Percentiles rank a stretch among this genome's conserved stretches.
Conservation (phyloP, 2,329 filamentous ascomycete genomes). For the Xylariales sp. region DNA sequence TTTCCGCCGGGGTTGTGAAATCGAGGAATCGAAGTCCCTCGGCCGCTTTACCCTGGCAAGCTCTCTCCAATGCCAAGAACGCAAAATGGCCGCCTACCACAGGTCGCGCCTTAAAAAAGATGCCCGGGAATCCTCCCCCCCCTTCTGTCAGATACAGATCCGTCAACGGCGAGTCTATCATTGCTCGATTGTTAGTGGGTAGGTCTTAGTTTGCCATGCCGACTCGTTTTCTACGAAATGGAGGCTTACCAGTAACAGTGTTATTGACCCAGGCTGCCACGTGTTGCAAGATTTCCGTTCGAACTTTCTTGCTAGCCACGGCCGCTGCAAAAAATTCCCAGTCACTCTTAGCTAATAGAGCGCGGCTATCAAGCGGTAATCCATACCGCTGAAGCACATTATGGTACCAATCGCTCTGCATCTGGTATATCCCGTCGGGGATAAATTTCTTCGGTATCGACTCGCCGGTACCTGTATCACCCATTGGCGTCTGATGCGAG, state of each 20-base stretch:
- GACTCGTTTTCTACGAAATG: neutral
- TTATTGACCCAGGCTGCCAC: constrained; percentile 88
- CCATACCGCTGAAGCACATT: constrained; percentile 84
- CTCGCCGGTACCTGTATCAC: constrained; percentile 32
- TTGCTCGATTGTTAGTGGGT: constrained; percentile 20
- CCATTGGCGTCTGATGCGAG: constrained; percentile 39
- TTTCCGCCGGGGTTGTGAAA: constrained; percentile 46
- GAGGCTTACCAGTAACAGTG: constrained; percentile 69
- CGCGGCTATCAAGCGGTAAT: constrained; percentile 82
- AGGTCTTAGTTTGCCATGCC: neutral
- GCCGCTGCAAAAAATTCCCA: constrained; percentile 93
- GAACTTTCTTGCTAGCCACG: constrained; percentile 74
- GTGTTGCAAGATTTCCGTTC: constrained; percentile 77
- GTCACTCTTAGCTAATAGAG: constrained; percentile 88
- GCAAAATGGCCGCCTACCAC: constrained; percentile 90
- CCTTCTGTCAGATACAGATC: constrained; percentile 87
- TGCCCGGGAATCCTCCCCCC: constrained; percentile 77
- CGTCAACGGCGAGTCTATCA: constrained; percentile 76
- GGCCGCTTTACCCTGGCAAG: constrained; percentile 77
- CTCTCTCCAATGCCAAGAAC: constrained; percentile 82
- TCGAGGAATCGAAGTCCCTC: constrained; percentile 66
- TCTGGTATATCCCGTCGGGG: constrained; percentile 78
- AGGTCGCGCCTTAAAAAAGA: constrained; percentile 82
- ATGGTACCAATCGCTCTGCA: constrained; percentile 84
- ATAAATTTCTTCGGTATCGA: constrained; percentile 66